Evolutionary conservation across 2,329 filamentous ascomycete genomes (phyloP), one percentile per base, ranked within the genome.

Genomic region (Chaetomium strumarium): DNA sequence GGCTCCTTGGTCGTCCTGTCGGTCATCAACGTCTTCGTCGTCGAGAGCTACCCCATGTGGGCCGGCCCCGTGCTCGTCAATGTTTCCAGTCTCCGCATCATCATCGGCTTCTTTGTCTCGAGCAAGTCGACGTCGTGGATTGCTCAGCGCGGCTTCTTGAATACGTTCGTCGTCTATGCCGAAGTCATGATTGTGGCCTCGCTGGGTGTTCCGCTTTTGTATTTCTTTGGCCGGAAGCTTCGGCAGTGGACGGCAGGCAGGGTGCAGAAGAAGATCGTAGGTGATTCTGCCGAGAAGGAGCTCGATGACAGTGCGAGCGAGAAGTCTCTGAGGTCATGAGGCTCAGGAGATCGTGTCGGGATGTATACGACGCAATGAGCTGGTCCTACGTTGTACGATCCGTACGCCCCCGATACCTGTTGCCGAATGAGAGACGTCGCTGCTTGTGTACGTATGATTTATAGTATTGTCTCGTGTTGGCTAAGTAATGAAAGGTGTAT

Each of bases 11-110:
- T 62, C 14, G 56, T 58, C 7, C 60, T 63, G 53, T 61, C 64
- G 3, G 62, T 62, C 24, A 53, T 63, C 45, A 65, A 63, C 55
- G 67, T 68, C 9, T 67, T 62, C 40, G 56, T 67, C 2, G 58
- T 69, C 5, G 66, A 70, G 57, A 68, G 63, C 42, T 67, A 65
- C 42, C 67, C 67, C 1, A 57, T 58, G 52, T 67, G 58, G 60
- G 62, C 64, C 2, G 67, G 67, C 2, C 63, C 66, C 3, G 64
- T 67, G 3, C 61, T 69, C 12, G 66, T 65, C 11, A 68, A 68
- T 43, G 65, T 67, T 9, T 62, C 62, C 16, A 65, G 63, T n/a
- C 56, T 67, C 39, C 61, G 64, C 8, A 59, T 67, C 34, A 56
- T 68, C 36, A 61, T 64, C 2, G 63, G 62, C 9, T 67, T 64